Evolutionary conservation across 768 basidiomycete species (phyloP).

Genomic region (Lactifluus pinguis): DNA sequence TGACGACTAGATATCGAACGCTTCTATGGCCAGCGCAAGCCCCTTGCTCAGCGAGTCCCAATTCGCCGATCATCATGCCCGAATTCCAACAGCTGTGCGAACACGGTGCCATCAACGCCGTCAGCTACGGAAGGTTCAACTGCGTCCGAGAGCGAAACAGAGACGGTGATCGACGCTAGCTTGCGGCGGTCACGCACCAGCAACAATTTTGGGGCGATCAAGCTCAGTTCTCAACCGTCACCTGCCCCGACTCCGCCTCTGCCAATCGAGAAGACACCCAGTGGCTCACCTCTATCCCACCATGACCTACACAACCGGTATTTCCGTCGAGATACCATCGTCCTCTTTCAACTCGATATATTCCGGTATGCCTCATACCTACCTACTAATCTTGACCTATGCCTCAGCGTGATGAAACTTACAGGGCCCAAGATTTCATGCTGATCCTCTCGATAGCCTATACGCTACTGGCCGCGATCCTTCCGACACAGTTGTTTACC

Average conservation of each 20-base stretch:
- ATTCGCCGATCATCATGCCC: slow-evolving; percentile 26
- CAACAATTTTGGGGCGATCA: background rate
- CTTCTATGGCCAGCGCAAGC: slow-evolving; percentile 87
- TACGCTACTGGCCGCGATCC: slow-evolving; percentile 44
- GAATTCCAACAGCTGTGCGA: slow-evolving; percentile 19
- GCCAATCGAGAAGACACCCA: slow-evolving; percentile 8
- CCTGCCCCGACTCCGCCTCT: background rate
- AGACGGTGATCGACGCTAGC: slow-evolving; percentile 37
- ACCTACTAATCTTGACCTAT: background rate
- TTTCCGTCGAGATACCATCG: slow-evolving; percentile 80
- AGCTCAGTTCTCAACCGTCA: background rate
- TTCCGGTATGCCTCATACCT: slow-evolving; percentile 50
- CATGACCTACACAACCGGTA: slow-evolving; percentile 88
- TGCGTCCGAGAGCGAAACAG: slow-evolving; percentile 54
- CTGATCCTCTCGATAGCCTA: slow-evolving; percentile 70
- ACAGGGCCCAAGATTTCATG: slow-evolving; percentile 78
- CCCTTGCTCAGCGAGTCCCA: slow-evolving; percentile 78
- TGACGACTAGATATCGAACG: slow-evolving; percentile 79
- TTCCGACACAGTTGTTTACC: slow-evolving; percentile 44
- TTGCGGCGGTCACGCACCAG: background rate
- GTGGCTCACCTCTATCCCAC: slow-evolving; percentile 41
- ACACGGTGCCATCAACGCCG: slow-evolving; percentile 41
- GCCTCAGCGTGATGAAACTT: too few species aligned
- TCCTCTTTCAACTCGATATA: slow-evolving; percentile 74
- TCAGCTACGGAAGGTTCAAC: slow-evolving; percentile 64